A percentile compares a stretch with the other conserved stretches of the same genome.
Conservation (phyloP, 306 rosid species). For the Ochetophila trinervis region DNA sequence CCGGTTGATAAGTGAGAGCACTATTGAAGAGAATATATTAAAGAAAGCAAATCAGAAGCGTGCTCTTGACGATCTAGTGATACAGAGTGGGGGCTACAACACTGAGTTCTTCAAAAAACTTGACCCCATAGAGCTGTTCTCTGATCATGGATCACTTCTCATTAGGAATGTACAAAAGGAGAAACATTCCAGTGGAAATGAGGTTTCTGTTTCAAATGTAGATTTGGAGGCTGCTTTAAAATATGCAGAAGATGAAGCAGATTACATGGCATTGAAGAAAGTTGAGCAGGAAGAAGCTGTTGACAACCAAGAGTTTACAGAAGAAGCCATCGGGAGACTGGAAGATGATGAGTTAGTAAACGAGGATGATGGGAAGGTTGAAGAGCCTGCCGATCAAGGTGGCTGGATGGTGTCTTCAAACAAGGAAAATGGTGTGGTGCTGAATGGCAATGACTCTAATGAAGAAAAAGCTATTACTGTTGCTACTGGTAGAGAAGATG, state of each 20-base stretch:
- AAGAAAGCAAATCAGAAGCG: constrained; percentile 99
- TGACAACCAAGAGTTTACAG: constrained; percentile 95
- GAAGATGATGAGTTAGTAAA: constrained; percentile 90
- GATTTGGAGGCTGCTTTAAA: constrained; percentile 94
- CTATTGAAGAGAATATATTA: constrained; percentile 94
- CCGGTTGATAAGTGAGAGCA: constrained; percentile 90
- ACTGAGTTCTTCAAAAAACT: constrained; percentile 96
- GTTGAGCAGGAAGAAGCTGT: constrained; percentile 97
- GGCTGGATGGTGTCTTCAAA: constrained; percentile 43
- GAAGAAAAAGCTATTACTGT: constrained; percentile 60
- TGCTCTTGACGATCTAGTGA: constrained; percentile 92
- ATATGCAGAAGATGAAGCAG: constrained; percentile 95
- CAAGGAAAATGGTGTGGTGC: constrained; percentile 46
- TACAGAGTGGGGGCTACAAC: constrained; percentile 96
- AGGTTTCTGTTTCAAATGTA: constrained; percentile 68
- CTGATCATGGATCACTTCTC: constrained; percentile 68
- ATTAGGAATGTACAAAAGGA: constrained; percentile 65
- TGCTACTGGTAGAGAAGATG: constrained; percentile 59
- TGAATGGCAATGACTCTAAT: constrained; percentile 43
- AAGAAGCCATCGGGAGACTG: constrained; percentile 87
- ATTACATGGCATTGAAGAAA: constrained; percentile 92
- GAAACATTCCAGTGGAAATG: constrained; percentile 52
- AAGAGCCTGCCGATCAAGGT: constrained; percentile 64
- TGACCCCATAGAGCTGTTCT: constrained; percentile 93
- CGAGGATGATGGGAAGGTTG: constrained; percentile 74